Conservation (phyloP, 257 asterid genomes). For the Petrea volubilis region DNA sequence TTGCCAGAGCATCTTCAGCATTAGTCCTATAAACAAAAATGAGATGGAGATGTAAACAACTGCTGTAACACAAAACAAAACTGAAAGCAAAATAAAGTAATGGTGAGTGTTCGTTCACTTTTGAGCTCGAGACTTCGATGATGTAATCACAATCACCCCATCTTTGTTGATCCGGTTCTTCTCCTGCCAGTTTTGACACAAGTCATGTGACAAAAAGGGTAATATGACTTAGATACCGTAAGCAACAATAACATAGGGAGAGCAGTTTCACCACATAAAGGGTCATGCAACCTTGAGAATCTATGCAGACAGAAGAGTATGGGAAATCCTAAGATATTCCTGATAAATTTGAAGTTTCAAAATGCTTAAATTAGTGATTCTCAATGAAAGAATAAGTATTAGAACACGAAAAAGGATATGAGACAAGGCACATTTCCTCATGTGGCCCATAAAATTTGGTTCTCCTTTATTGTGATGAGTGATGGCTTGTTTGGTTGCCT, state of each 20-base stretch:
- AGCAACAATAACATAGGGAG: neutral
- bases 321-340: neutral
- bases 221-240: neutral
- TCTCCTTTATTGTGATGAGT: neutral
- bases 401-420: neutral
- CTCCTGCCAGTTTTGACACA: constrained; percentile 52
- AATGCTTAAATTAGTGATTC: neutral
- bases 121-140: constrained; percentile 86
- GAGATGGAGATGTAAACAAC: constrained; percentile 14
- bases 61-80: constrained; percentile 17
- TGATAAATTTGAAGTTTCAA: neutral
- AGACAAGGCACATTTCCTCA: neutral
- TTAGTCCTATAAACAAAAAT: constrained; percentile 59
- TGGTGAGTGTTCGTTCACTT: constrained; percentile 41
- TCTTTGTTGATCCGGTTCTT: constrained; percentile 84
- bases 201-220: neutral
- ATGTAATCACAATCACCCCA: constrained; percentile 89
- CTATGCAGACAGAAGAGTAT: neutral
- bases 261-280: neutral
- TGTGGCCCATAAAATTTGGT: neutral
- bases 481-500: too few species aligned
- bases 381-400: neutral
- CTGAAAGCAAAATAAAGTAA: constrained; percentile 1
- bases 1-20: constrained; percentile 77
- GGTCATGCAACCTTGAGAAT: constrained; percentile 13